Conservation (phyloP, 345 rosid genomes). For the Gossypium stocksii region DNA sequence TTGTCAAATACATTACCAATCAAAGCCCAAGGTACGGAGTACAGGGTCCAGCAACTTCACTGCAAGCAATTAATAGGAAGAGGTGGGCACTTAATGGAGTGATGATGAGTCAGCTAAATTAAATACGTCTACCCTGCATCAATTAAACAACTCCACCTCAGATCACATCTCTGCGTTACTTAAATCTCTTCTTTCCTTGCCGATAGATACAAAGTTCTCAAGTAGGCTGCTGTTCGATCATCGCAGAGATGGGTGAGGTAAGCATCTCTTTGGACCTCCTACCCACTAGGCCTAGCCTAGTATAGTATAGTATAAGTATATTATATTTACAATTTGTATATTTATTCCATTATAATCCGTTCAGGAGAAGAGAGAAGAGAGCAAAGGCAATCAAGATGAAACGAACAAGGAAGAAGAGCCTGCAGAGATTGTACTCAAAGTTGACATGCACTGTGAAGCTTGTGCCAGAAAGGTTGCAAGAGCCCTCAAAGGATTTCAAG, state of each 20-base stretch:
- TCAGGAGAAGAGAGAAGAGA: slow-evolving; percentile 24
- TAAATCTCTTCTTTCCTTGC: slow-evolving; percentile 18
- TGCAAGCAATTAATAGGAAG: background rate
- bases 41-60: background rate
- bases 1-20: background rate
- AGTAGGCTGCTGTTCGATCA: background rate
- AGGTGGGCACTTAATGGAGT: slow-evolving; percentile 19
- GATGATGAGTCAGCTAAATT: slow-evolving; percentile 30
- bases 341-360: too few relatives aligned
- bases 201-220: background rate
- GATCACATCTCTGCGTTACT: slow-evolving; percentile 18
- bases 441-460: slow-evolving; percentile 80
- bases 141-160: slow-evolving; percentile 33
- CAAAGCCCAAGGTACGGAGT: background rate
- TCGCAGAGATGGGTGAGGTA: slow-evolving; percentile 51
- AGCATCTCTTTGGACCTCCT: slow-evolving; percentile 1
- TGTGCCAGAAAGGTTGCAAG: slow-evolving; percentile 66
- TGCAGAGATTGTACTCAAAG: slow-evolving; percentile 63
- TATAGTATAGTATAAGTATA: too few relatives aligned
- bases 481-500: slow-evolving; percentile 63
- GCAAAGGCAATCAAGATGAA: slow-evolving; percentile 8
- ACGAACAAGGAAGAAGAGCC: slow-evolving; percentile 28
- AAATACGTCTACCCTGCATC: slow-evolving; percentile 11
- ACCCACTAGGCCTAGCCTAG: too few relatives aligned
- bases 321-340: too few relatives aligned